Conservation (phyloP, 345 rosid genomes). For the Populus euphratica region DNA sequence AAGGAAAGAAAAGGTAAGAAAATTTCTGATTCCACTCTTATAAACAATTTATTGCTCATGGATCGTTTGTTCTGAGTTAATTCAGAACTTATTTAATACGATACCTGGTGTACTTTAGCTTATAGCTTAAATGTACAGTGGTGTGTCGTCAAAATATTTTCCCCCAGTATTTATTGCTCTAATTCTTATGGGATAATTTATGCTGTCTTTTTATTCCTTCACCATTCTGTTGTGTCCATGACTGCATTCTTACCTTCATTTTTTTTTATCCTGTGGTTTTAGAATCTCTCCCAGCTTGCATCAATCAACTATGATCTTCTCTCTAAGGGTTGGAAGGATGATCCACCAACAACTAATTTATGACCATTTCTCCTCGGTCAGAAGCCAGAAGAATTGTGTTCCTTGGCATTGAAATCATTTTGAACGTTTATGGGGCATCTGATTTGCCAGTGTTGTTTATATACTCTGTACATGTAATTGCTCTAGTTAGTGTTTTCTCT, state of each 20-base stretch:
- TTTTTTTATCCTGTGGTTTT: constrained; percentile 16
- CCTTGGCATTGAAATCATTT: constrained; percentile 13
- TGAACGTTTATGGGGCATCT: constrained; percentile 21
- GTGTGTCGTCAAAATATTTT: not conserved
- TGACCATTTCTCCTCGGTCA: constrained; percentile 22
- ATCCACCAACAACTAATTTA: constrained; percentile 43
- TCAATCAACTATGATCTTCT: constrained; percentile 97
- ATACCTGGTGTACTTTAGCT: not conserved
- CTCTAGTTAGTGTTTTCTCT: not conserved
- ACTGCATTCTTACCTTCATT: not conserved
- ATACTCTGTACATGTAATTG: constrained; percentile 70
- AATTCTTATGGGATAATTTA: not conserved
- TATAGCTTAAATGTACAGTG: not conserved
- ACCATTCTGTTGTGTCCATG: not conserved
- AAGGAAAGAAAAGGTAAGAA: too few relatives aligned
- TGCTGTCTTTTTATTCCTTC: not conserved
- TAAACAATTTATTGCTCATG: not conserved
- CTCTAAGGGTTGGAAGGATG: constrained; percentile 95
- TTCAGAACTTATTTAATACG: not conserved
- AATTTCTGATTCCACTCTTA: not conserved
- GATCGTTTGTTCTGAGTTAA: not conserved
- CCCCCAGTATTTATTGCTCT: not conserved
- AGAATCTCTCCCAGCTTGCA: constrained; percentile 97
- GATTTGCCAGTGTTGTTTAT: constrained; percentile 31
- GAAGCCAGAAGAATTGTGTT: constrained; percentile 11